Conservation (phyloP, 768 basidiomycete genomes). For the Leccinum obscurum region DNA sequence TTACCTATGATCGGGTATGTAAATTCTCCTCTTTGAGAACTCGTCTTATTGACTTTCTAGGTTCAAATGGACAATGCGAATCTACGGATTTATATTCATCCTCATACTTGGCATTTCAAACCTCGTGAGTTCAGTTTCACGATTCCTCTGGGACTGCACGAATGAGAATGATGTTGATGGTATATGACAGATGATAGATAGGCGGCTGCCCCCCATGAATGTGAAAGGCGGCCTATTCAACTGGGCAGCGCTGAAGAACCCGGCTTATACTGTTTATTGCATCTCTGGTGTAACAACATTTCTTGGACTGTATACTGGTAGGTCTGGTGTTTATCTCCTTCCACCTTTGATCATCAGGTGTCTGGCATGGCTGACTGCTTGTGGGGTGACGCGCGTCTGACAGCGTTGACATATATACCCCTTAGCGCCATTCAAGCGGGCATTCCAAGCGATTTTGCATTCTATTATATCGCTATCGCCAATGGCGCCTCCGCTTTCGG, state of each 20-base stretch:
- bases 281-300: constrained; percentile 57
- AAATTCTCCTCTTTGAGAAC: not conserved
- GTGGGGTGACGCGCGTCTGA: not conserved
- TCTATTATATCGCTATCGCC: constrained; percentile 67
- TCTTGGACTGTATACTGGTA: constrained; percentile 70
- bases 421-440: constrained; percentile 54
- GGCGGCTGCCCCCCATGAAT: constrained; percentile 55
- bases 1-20: constrained; percentile 55
- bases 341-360: not conserved
- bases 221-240: constrained; percentile 63
- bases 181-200: constrained; percentile 32
- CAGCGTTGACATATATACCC: constrained; percentile 70
- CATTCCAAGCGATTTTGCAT: constrained; percentile 49
- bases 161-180: not conserved
- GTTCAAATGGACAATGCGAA: constrained; percentile 76
- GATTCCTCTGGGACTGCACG: not conserved
- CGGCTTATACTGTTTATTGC: constrained; percentile 56
- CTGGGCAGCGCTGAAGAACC: constrained; percentile 46
- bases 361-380: not conserved
- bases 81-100: constrained; percentile 64
- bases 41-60: constrained; percentile 33
- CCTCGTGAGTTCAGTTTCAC: constrained; percentile 37
- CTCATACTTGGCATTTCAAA: constrained; percentile 55
- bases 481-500: constrained; percentile 68
- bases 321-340: constrained; percentile 14